Evolutionary conservation across 352 stramenopile species (phyloP).

Genomic region (Blastocystis hominis): DNA sequence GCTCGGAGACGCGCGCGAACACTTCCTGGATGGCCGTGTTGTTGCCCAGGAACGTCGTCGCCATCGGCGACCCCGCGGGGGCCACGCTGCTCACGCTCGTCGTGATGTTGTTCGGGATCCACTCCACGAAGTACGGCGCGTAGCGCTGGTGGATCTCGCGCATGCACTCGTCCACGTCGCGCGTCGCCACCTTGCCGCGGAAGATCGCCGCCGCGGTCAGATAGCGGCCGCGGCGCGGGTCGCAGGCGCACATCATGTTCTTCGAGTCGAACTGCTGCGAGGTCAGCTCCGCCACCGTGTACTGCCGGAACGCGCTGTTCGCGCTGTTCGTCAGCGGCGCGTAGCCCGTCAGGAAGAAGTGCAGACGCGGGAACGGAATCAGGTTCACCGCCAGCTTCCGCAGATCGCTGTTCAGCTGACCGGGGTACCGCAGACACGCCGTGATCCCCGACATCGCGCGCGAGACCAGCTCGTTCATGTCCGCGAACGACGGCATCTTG

Average conservation of each 20-base stretch:
- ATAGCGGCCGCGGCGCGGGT: constrained; percentile 96
- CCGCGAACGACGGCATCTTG: constrained; percentile 96
- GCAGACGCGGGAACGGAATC: constrained; percentile 94
- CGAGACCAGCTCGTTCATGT: constrained; percentile 97
- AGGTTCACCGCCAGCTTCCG: constrained; percentile 99
- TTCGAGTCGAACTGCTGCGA: constrained; percentile 97
- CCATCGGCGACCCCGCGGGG: constrained; percentile 93
- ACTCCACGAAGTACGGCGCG: too few species aligned
- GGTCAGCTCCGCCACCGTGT: constrained; percentile 94
- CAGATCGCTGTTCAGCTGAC: constrained; percentile 97
- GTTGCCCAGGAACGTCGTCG: constrained; percentile 95
- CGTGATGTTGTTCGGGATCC: constrained; percentile 99
- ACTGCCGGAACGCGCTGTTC: constrained; percentile 90
- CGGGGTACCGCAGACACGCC: constrained; percentile 92
- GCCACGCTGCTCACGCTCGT: constrained; percentile 96
- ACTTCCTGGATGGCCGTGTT: constrained; percentile 97
- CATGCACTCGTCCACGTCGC: constrained; percentile 98
- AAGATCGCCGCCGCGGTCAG: constrained; percentile 98
- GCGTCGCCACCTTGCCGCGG: constrained; percentile 95
- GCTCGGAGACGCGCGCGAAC: constrained; percentile 97
- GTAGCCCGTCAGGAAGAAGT: constrained; percentile 99
- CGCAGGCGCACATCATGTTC: constrained; percentile 99
- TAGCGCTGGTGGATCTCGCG: constrained; percentile 99
- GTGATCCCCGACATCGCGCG: constrained; percentile 95
- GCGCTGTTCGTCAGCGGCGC: constrained; percentile 85